phyloP scores from a whole-genome alignment of 2,329 filamentous ascomycete species.

The Biscogniauxia sp. region DNA sequence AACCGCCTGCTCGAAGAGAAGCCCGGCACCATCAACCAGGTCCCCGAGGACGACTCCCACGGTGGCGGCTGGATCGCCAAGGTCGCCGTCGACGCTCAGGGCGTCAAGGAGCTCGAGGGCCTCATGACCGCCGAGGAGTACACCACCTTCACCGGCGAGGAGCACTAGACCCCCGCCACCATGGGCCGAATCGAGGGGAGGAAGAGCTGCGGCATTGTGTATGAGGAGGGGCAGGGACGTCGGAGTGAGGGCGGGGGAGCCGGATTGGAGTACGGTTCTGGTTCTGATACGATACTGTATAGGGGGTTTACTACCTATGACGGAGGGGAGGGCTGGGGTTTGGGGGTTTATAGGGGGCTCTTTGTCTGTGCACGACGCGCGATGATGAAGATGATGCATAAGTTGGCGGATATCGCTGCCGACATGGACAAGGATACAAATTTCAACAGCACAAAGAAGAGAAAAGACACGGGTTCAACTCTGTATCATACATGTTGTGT shows the following conservation, averaged over 20 bases:
- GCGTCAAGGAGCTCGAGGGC: slow-evolving; percentile 64
- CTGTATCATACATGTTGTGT: slow-evolving; percentile 33
- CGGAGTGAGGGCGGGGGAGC: not conserved
- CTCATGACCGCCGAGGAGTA: slow-evolving; percentile 80
- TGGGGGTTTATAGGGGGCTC: no score
- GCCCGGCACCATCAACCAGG: slow-evolving; percentile 83
- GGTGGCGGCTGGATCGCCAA: slow-evolving; percentile 90
- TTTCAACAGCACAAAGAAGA: slow-evolving; percentile 8
- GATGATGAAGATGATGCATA: not conserved
- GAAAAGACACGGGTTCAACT: slow-evolving; percentile 32
- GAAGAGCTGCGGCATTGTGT: not conserved
- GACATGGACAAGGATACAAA: not conserved
- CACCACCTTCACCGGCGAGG: slow-evolving; percentile 62
- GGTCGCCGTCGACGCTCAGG: slow-evolving; percentile 70
- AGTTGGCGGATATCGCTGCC: not conserved
- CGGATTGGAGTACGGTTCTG: not conserved
- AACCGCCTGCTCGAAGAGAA: slow-evolving; percentile 79
- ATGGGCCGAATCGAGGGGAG: not conserved
- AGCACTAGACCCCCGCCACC: slow-evolving; percentile 32
- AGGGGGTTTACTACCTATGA: not conserved
- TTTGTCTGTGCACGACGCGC: no score
- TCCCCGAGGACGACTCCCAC: slow-evolving; percentile 73
- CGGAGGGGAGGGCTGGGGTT: no score
- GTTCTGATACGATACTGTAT: not conserved
- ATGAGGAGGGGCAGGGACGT: not conserved